Conservation (phyloP, 2,329 filamentous ascomycete genomes). For the Diaporthe caulivora region DNA sequence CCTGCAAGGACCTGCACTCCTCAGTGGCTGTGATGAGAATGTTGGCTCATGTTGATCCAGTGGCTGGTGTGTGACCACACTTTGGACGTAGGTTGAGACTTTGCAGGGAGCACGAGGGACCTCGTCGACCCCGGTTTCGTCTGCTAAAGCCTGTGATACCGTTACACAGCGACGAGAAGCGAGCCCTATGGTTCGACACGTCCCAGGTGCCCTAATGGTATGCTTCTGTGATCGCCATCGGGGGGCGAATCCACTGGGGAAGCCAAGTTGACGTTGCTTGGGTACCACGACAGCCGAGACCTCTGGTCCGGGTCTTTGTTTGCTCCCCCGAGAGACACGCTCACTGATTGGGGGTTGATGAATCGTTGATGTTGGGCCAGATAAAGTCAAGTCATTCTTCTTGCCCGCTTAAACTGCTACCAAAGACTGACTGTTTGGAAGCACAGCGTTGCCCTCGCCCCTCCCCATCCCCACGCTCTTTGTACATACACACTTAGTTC, state of each 20-base stretch:
- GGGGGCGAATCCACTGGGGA: constrained; percentile 29
- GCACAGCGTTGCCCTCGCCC: neutral
- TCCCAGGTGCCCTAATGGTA: constrained; percentile 19
- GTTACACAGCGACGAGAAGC: constrained; percentile 28
- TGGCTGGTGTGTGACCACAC: constrained; percentile 23
- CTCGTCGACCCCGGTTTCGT: constrained; percentile 21
- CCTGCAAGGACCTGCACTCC: constrained; percentile 28
- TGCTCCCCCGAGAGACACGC: constrained; percentile 13
- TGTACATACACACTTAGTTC: neutral
- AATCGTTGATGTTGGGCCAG: constrained; percentile 15
- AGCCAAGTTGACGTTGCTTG: constrained; percentile 24
- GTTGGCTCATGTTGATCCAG: constrained; percentile 13
- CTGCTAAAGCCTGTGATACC: constrained; percentile 26
- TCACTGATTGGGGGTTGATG: neutral
- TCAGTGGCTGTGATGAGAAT: constrained; percentile 28
- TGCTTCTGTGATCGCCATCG: constrained; percentile 18
- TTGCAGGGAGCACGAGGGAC: constrained; percentile 10
- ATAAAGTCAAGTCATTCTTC: neutral
- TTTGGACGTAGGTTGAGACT: neutral
- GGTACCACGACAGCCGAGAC: constrained; percentile 27
- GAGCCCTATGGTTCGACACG: constrained; percentile 20
- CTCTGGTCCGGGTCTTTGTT: constrained; percentile 15
- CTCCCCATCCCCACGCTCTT: neutral
- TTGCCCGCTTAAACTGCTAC: neutral
- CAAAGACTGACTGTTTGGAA: neutral